Base-by-base conservation (phyloP, 2,329 filamentous ascomycete genomes). In the Trichoderma sp. region DNA sequence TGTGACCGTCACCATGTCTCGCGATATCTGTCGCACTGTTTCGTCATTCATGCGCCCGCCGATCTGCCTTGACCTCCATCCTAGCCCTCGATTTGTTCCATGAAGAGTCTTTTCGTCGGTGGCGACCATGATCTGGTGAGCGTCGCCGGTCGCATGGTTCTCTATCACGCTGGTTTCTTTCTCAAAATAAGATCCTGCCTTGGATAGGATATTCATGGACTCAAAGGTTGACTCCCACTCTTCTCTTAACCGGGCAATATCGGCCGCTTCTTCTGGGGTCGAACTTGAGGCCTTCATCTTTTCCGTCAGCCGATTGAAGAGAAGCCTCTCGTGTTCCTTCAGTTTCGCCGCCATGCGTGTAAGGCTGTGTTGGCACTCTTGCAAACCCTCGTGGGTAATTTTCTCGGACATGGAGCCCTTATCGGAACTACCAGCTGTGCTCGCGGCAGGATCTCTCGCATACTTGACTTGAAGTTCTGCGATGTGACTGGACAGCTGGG, bases 81-180 rank as follows among this genome's bases (percentile, higher is more conserved):
- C 73, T 13, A 73, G 43, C 5, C 73, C 73, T 6, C 66, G 58
- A 32, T 76, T 76, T 43, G 69, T 76, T 2, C 74, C 73, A 67
- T 75, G 62, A 1, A 76, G 69, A 13, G 66, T 73, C 30, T 75
- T 74, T n/a, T 68, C 73, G 13, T 74, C 71, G 0, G 73, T 76
- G 5, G 71, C 73, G 11, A 73, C 73, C 63, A 76, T 71, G 26
- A 47, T 73, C 43, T 76, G 72, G 8, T 76, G 63, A 32, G 73
- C 72, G n/a, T 75, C 72, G 9, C 74, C 74, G 8, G 71, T 74
- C 26, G 74, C 71, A 43, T 75, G 71, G 26, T 75, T 75, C 23
- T 75, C 74, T 2, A 75, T 75, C 17, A 71, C 69, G 62, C 72
- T 75, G 6, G 72, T 59, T 28, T 73, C 72, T 32, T 74, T 65